Base-by-base conservation (phyloP, 2,329 filamentous ascomycete genomes). In the Fusarium sp. region DNA sequence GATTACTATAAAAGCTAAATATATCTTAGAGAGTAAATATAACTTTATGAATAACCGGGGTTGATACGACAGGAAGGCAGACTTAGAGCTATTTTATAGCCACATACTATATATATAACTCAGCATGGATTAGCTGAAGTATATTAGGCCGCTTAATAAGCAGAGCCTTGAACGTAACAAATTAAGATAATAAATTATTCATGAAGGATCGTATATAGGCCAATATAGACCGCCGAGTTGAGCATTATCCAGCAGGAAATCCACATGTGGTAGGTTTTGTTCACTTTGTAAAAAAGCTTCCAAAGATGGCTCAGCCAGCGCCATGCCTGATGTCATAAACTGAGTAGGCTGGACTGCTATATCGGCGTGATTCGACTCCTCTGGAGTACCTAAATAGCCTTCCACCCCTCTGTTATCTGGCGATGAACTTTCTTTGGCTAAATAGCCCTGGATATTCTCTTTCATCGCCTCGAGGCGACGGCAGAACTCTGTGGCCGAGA, bases 401-500 rank as follows among this genome's bases (percentile, higher is more conserved):
- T 1, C 9, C 15, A 14, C 40, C 26, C 22, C 19, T 14, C 15
- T 5, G 14, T 43, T 43, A 15, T 24, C 21, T 26, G 11, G 40
- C 26, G 40, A 24, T 43, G 7, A 26, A 22, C 7, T 10, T 14
- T 11, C 10, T 24, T 14, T 17, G 13, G 40, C 19, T 43, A 43
- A 43, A 14, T 7, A 43, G 8, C 40, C 19, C 4, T 24, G 21
- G 13, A 43, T 26, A 5, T 26, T 13, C 26, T 24, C 21, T 22
- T 14, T 43, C 40, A 43, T 43, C 11, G 21, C 40, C 21, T 26
- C 21, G 21, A 43, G 19, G 21, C 26, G 40, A 43, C 21, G 40
- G 40, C 40, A 43, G 40, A 43, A 43, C 19, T 43, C 21, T 43
- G 40, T 43, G 40, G 60, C 64, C 1, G 60, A 56, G 21, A 51